Conservation (phyloP, 83 land plant species). For the Picea abies region DNA sequence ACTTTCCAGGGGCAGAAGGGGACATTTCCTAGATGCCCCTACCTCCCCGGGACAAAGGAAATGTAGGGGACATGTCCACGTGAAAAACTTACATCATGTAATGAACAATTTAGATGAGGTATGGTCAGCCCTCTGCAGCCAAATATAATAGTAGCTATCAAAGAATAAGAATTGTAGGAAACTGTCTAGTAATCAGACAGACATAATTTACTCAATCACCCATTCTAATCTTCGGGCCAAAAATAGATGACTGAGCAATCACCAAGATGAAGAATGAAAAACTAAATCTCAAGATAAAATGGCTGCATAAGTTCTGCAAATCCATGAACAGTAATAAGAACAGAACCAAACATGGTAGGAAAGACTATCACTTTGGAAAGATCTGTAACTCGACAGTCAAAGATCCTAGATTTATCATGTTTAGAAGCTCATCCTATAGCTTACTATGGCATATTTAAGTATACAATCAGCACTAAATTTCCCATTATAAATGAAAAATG, state of each 20-base stretch:
- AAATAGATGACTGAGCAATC: not conserved
- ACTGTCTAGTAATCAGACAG: too few species aligned
- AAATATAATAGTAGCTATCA: too few species aligned
- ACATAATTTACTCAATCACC: too few species aligned
- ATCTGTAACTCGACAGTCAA: not conserved
- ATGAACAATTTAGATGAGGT: not conserved
- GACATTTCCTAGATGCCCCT: not conserved
- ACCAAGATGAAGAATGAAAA: not conserved
- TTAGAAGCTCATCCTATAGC: not conserved
- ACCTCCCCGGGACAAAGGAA: not conserved
- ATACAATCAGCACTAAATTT: not conserved
- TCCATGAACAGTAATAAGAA: not conserved
- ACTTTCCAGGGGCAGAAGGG: not conserved
- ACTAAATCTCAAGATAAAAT: not conserved
- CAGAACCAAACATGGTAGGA: not conserved
- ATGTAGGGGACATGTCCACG: not conserved
- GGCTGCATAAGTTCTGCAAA: not conserved
- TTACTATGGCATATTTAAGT: not conserved
- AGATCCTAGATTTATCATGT: not conserved
- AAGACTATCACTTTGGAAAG: not conserved
- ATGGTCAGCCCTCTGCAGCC: too few species aligned
- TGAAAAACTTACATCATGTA: not conserved
- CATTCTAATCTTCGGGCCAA: too few species aligned
- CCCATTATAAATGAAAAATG: not conserved
- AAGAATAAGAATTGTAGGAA: too few species aligned